Base-by-base conservation (phyloP, 148 eudicot genomes). In the Silene latifolia region DNA sequence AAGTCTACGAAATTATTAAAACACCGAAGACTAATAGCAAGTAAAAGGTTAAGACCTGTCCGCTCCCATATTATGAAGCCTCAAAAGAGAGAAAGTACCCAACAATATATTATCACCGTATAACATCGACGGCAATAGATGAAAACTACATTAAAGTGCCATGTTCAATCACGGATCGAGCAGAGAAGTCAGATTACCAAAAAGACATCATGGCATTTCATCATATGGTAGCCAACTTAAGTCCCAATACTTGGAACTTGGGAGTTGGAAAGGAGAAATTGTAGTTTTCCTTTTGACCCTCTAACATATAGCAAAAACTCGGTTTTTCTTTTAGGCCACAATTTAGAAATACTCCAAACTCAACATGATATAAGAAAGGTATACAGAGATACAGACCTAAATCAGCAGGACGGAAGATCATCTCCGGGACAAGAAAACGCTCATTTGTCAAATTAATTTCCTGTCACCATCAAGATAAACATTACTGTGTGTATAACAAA, bases 361-460 rank as follows among this genome's bases (percentile, higher is more conserved):
- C 54, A 48, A 48, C 15, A 48, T 48, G 54, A 48, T 17, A 14
- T 27, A 29, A 59, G 35, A 13, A 71, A 13, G 59, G 12, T 67
- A 24, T 27, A 54, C 0, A 54, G 61, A 11, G 54, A 3, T 48
- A 78, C 82, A 9, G 60, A 95, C 97, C 97, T 79, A 95, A 85
- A 86, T 95, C 98, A 83, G 97, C 90, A 67, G 98, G 97, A 32
- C 89, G 93, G 51, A 95, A 95, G 59, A 95, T 81, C 98, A 95
- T 95, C 88, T 95, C 98, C n/a, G 98, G 98, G 60, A 95, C 98
- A 86, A 95, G 89, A 83, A 95, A 94, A 54, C 98, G 91, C 87
- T 95, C 98, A 80, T 95, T 95, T 51, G 96, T 89, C 87, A 95
- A 79, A 83, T 85, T 82, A 73, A 95, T 88, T 83, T 95, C 98